Conservation (phyloP, 768 basidiomycete genomes). For the Steccherinum ochraceum region DNA sequence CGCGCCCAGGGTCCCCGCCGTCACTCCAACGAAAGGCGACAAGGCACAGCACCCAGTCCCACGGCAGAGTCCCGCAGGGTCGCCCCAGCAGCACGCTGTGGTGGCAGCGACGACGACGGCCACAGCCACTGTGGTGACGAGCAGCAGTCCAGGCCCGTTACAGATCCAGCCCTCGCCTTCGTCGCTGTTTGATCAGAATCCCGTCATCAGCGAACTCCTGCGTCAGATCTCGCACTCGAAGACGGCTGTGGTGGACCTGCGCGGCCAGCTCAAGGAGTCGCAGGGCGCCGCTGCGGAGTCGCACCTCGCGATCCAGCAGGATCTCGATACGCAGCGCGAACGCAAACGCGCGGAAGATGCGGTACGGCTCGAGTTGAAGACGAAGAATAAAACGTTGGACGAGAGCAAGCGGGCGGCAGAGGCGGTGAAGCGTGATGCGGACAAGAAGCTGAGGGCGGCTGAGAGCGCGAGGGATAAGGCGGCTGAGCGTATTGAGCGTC, state of each 20-base stretch:
- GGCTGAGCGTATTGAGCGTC: constrained; percentile 45
- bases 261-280: constrained; percentile 60
- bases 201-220: constrained; percentile 67
- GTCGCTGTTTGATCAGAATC: constrained; percentile 48
- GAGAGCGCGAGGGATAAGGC: constrained; percentile 60
- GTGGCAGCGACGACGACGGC: constrained; percentile 11
- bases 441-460: constrained; percentile 77
- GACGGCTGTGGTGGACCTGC: constrained; percentile 58
- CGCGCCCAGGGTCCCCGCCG: constrained; percentile 36
- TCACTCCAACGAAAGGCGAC: constrained; percentile 24
- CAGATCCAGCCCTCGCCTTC: constrained; percentile 10
- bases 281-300: constrained; percentile 50
- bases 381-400: constrained; percentile 80
- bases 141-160: constrained; percentile 31
- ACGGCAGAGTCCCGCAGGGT: constrained; percentile 9
- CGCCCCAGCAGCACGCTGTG: constrained; percentile 8
- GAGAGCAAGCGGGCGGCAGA: constrained; percentile 85
- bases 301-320: constrained; percentile 58
- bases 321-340: constrained; percentile 68
- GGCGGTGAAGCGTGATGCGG: constrained; percentile 71
- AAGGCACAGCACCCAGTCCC: constrained; percentile 1
- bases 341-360: constrained; percentile 81
- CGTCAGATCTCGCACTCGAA: constrained; percentile 65
- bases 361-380: constrained; percentile 69
- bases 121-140: constrained; percentile 5